phyloP scores from a whole-genome alignment of 2,329 filamentous ascomycete species.

The Diaporthe destruens region DNA sequence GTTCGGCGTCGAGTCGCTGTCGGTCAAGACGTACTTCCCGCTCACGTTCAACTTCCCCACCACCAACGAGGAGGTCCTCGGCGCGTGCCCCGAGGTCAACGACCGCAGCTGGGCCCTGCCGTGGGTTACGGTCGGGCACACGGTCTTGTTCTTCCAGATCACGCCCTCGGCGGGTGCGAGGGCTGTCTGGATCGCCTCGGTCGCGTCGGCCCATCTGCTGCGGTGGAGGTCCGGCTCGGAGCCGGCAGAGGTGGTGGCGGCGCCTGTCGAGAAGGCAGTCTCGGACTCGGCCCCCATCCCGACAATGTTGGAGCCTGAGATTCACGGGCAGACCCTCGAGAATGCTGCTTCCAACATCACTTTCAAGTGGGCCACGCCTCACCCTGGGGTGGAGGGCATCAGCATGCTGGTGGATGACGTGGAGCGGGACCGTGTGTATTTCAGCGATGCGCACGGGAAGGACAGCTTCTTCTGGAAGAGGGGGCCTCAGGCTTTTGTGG shows the following conservation, averaged over 20 bases:
- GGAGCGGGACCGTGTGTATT: constrained; percentile 81
- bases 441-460: constrained; percentile 47
- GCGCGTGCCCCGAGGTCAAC: constrained; percentile 71
- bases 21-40: constrained; percentile 90
- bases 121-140: constrained; percentile 85
- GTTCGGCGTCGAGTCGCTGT: constrained; percentile 80
- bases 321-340: constrained; percentile 80
- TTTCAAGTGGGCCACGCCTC: constrained; percentile 66
- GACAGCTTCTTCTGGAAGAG: constrained; percentile 41
- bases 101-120: constrained; percentile 89
- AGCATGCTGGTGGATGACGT: constrained; percentile 89
- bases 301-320: constrained; percentile 38
- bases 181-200: constrained; percentile 25
- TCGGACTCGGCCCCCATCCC: not conserved
- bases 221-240: constrained; percentile 12
- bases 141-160: constrained; percentile 83
- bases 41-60: constrained; percentile 80
- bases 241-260: not conserved
- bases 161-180: constrained; percentile 74
- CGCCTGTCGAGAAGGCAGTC: not conserved
- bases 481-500: constrained; percentile 43
- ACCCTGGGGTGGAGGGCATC: constrained; percentile 76
- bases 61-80: constrained; percentile 53
- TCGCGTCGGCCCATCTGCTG: constrained; percentile 16
- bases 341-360: constrained; percentile 78